Evolutionary conservation across 2,329 filamentous ascomycete genomes (phyloP).

Genomic region (Arthrobotrys sphaeroides): DNA sequence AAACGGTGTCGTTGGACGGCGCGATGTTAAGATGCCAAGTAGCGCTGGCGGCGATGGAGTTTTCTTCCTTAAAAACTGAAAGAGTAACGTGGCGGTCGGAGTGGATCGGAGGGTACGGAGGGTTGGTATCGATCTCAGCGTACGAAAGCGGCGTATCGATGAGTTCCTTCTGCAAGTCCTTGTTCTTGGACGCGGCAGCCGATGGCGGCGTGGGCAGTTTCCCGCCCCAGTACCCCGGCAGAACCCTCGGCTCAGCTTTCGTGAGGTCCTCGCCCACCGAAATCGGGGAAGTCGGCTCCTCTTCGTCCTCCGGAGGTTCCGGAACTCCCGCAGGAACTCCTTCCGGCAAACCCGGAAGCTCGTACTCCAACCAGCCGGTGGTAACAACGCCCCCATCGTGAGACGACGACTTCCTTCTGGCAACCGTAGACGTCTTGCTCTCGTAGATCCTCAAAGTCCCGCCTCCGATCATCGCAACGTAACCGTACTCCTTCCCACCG

Average conservation of each 20-base stretch:
- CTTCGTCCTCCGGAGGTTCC: constrained; percentile 51
- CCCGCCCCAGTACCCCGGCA: constrained; percentile 48
- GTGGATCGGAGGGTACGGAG: constrained; percentile 95
- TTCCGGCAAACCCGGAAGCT: constrained; percentile 56
- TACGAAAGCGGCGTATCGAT: constrained; percentile 70
- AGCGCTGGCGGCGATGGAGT: constrained; percentile 29
- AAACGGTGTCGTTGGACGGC: constrained; percentile 59
- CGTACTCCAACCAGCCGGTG: constrained; percentile 57
- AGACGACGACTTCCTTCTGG: constrained; percentile 54
- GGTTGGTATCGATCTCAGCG: constrained; percentile 94
- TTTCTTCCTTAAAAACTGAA: constrained; percentile 69
- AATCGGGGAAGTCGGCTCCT: constrained; percentile 53
- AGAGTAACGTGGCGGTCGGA: constrained; percentile 86
- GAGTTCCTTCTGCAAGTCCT: constrained; percentile 61
- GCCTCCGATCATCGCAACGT: constrained; percentile 63
- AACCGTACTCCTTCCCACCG: constrained; percentile 61
- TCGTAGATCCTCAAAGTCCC: constrained; percentile 64
- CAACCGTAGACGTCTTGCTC: constrained; percentile 55
- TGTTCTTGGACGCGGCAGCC: constrained; percentile 64
- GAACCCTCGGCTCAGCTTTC: constrained; percentile 51
- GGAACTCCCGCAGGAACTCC: constrained; percentile 53
- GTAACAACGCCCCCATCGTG: constrained; percentile 60
- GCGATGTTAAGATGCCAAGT: constrained; percentile 56
- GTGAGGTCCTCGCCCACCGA: constrained; percentile 57
- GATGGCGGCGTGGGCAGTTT: constrained; percentile 59